Base-by-base conservation (phyloP, 805 yeast species). In the Nakazawaea wickerhamii region DNA sequence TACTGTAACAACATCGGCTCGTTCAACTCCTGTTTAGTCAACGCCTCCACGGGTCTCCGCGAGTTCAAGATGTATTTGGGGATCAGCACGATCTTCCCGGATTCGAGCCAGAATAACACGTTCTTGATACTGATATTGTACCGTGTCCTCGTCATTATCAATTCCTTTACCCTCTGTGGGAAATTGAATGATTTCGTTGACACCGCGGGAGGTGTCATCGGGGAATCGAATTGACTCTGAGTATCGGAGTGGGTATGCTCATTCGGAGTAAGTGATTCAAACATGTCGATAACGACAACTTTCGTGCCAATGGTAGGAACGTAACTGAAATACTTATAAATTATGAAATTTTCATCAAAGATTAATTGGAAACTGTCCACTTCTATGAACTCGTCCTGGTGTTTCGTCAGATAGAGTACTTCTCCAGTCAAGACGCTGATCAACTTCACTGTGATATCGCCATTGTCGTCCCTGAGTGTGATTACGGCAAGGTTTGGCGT, bases 281-380 rank as follows among this genome's bases (percentile, higher is more conserved):
- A 93, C 30, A 93, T 60, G 57, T 93, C 97, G 52, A 87, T 65
- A 3, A 84, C 88, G 13, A 72, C 77, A 11, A 93, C 55, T 51
- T 81, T 74, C 38, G 75, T 73, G 3, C 77, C 70, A n/a, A 53
- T 47, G 17, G 67, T 57, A 9, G 81, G 81, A 2, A 57, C 57
- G 1, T 55, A 54, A 43, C 80, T 71, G 54, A 71, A 75, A 52
- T 77, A 81, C 0, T 90, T 67, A 55, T 84, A 82, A 9, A 86
- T 70, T 14, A 88, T 65, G 85, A 93, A 91, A 61, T 90, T 79
- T 56, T 91, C 98, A 38, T 88, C 93, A 59, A 79, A 73, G 1
- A 79, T 67, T 21, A 87, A 52, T 18, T 71, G 63, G 22, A 87
- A 57, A 2, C 72, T 63, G 1, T 39, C 61, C 8, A 60, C 59